Conservation (phyloP, 1,139 yeast genomes). For the Blastobotrys ciferrii region DNA sequence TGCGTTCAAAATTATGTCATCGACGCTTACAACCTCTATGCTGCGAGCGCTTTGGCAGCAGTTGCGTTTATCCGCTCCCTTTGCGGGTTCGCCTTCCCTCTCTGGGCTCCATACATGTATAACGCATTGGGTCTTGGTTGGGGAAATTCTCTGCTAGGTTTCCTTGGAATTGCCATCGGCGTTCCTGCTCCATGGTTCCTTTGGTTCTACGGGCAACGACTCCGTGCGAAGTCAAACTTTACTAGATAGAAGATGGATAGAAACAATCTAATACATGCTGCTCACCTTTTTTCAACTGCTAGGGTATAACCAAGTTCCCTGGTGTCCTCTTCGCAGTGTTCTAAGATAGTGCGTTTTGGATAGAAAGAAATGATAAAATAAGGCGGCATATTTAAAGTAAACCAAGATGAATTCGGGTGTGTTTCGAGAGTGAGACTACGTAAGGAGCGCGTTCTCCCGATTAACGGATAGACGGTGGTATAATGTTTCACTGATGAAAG, state of each 20-base stretch:
- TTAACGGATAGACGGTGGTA: too few species aligned
- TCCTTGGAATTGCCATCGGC: conserved; percentile 49
- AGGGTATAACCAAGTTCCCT: too few species aligned
- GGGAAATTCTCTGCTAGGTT: conserved; percentile 57
- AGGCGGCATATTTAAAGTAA: too few species aligned
- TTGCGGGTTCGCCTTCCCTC: conserved; percentile 52
- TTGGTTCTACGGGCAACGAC: conserved; percentile 47
- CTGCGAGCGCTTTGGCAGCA: conserved; percentile 57
- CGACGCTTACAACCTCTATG: conserved; percentile 60
- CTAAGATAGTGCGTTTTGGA: too few species aligned
- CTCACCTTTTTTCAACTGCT: too few species aligned
- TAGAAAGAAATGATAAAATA: too few species aligned
- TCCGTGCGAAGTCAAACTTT: conserved; percentile 36
- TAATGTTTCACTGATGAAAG: too few species aligned
- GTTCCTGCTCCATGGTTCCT: conserved; percentile 55
- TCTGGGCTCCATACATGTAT: conserved; percentile 35
- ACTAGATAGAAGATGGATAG: conserved; percentile 10
- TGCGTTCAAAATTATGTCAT: conserved; percentile 58
- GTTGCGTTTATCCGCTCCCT: conserved; percentile 58
- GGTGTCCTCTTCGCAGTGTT: too few species aligned
- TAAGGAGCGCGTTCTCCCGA: too few species aligned
- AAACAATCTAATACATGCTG: too few species aligned
- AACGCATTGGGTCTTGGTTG: conserved; percentile 52
- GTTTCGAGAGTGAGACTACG: too few species aligned
- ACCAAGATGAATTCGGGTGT: too few species aligned